Percentiles rank a stretch among this genome's conserved stretches.
Evolutionary conservation across 768 basidiomycete genomes (phyloP).

Genomic region (Cystofilobasidium bisporidii): DNA sequence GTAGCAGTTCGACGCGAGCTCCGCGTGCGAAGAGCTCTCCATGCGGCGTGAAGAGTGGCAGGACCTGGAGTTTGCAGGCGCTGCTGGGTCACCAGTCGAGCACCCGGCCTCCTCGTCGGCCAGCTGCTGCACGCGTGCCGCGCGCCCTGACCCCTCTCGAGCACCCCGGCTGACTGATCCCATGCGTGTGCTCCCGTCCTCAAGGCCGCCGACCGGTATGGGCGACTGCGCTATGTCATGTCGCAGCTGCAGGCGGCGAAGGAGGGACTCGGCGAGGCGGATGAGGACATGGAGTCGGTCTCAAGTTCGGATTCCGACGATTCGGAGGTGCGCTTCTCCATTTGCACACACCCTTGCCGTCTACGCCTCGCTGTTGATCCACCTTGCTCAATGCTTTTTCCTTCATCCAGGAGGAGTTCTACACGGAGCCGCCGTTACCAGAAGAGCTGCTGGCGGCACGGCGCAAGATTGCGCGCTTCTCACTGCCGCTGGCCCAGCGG

Average conservation of each 20-base stretch:
- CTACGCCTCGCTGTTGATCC: background rate
- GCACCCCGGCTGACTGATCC: too few species aligned
- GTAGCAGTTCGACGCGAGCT: too few species aligned
- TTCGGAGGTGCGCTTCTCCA: constrained; percentile 53
- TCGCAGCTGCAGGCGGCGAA: constrained; percentile 85
- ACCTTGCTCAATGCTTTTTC: background rate
- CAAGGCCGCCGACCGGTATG: constrained; percentile 88
- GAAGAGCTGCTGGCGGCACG: constrained; percentile 77
- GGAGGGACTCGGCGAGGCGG: constrained; percentile 57
- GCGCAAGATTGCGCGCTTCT: constrained; percentile 79
- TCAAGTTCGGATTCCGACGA: constrained; percentile 47
- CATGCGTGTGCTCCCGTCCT: background rate
- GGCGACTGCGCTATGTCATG: constrained; percentile 86
- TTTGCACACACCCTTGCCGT: too few species aligned
- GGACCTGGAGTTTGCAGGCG: too few species aligned
- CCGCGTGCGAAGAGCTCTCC: too few species aligned
- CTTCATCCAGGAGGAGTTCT: constrained; percentile 60
- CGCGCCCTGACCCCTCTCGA: background rate
- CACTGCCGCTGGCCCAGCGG: constrained; percentile 46
- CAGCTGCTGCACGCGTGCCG: too few species aligned
- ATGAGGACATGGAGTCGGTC: constrained; percentile 45
- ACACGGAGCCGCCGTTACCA: constrained; percentile 63
- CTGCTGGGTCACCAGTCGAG: too few species aligned
- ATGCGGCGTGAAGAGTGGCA: too few species aligned
- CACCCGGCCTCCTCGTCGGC: too few species aligned